A percentile compares a stretch with the other conserved stretches of the same genome.
phyloP scores from a whole-genome alignment of 495 filamentous ascomycete species.

The Neurospora pannonica region DNA sequence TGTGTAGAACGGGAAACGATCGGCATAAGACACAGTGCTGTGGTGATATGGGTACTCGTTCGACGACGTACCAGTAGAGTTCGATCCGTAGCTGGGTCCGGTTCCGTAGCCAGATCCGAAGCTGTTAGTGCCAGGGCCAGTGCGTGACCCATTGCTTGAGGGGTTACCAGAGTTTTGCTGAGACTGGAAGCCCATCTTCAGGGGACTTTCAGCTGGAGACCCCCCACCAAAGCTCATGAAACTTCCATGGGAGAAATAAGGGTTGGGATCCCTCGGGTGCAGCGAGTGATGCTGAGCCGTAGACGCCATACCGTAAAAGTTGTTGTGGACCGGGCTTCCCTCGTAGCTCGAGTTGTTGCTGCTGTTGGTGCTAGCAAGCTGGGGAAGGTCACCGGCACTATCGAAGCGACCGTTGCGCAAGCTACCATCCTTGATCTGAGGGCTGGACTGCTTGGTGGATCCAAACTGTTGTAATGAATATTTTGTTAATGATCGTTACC shows the following conservation, averaged over 20 bases:
- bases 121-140: neutral
- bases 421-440: constrained; percentile 25
- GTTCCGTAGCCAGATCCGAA: neutral
- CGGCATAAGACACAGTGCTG: constrained; percentile 9
- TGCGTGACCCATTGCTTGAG: neutral
- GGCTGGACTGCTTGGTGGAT: constrained; percentile 35
- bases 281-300: constrained; percentile 32
- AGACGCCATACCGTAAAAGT: constrained; percentile 21
- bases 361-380: constrained; percentile 12
- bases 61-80: constrained; percentile 31
- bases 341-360: constrained; percentile 27
- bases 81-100: neutral
- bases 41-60: constrained; percentile 29
- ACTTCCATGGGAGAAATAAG: constrained; percentile 21
- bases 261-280: constrained; percentile 21
- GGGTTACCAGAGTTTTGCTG: constrained; percentile 6
- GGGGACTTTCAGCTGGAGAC: constrained; percentile 26
- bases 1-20: constrained; percentile 29
- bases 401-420: constrained; percentile 22
- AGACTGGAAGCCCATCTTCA: constrained; percentile 9
- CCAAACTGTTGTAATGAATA: constrained; percentile 26
- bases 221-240: constrained; percentile 4
- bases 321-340: constrained; percentile 26
- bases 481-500: constrained; percentile 9
- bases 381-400: constrained; percentile 20